Percentiles rank a stretch among this genome's conserved stretches.
Evolutionary conservation across 192 early-diverging fungal genomes (phyloP).

Genomic region (Radiomyces spectabilis): DNA sequence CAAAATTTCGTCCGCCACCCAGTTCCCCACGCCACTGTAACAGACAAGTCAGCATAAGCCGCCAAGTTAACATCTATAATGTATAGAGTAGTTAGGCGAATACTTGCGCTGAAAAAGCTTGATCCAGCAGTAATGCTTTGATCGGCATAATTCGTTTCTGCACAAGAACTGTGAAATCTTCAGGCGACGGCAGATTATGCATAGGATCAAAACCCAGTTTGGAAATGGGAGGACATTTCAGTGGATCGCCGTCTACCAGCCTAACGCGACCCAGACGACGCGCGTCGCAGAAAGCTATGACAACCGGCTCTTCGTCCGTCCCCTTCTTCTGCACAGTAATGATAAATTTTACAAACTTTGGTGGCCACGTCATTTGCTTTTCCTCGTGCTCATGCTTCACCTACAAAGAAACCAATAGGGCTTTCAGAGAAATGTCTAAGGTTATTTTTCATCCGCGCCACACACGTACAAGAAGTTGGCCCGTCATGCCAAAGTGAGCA

Average conservation of each 20-base stretch:
- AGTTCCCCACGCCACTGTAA: constrained; percentile 68
- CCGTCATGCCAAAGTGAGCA: constrained; percentile 74
- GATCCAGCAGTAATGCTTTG: constrained; percentile 72
- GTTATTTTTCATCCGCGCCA: constrained; percentile 6
- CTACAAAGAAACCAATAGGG: constrained; percentile 9
- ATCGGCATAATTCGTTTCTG: constrained; percentile 41
- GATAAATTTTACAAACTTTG: constrained; percentile 59
- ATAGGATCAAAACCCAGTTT: constrained; percentile 77
- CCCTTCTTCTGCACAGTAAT: constrained; percentile 29
- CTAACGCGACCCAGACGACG: constrained; percentile 62
- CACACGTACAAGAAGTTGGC: constrained; percentile 35
- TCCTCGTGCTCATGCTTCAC: not conserved
- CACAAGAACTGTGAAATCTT: constrained; percentile 38
- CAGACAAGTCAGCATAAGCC: no score
- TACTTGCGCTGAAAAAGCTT: constrained; percentile 53
- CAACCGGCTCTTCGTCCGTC: not conserved
- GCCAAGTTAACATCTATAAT: not conserved
- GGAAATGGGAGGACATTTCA: constrained; percentile 39
- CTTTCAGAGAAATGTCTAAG: constrained; percentile 17
- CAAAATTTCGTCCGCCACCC: constrained; percentile 81
- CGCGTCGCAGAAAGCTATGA: constrained; percentile 49
- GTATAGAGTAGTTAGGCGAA: not conserved
- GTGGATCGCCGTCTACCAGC: constrained; percentile 44
- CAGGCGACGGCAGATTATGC: constrained; percentile 38
- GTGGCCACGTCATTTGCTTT: constrained; percentile 53